Conservation (phyloP, 2,329 filamentous ascomycete genomes). For the Stylonectria norvegica region DNA sequence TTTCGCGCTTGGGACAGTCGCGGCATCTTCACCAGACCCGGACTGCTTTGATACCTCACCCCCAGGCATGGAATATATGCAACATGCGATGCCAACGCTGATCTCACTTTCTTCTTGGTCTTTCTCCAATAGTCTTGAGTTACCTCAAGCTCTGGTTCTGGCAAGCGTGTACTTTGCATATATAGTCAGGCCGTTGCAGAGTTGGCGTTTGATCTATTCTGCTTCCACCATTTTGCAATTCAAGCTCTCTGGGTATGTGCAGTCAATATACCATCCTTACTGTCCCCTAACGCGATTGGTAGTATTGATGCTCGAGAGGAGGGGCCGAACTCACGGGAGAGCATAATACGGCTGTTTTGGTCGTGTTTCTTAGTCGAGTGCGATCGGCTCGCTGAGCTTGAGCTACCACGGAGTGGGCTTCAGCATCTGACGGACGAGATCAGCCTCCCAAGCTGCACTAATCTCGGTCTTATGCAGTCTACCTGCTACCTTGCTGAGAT, state of each 20-base stretch:
- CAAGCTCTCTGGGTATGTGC: constrained; percentile 18
- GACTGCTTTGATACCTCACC: constrained; percentile 17
- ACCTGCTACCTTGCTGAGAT: constrained; percentile 33
- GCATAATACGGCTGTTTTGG: constrained; percentile 28
- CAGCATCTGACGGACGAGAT: constrained; percentile 31
- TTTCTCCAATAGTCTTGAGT: constrained; percentile 25
- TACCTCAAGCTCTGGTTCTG: constrained; percentile 30
- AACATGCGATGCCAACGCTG: constrained; percentile 28
- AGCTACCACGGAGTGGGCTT: constrained; percentile 31
- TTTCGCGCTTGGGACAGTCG: constrained; percentile 26
- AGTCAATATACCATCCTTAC: neutral
- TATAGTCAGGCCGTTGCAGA: constrained; percentile 31
- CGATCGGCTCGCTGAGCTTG: constrained; percentile 32
- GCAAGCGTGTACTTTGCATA: constrained; percentile 34
- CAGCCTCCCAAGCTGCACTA: constrained; percentile 25
- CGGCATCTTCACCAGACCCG: constrained; percentile 17
- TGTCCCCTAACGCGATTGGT: neutral
- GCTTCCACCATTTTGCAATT: constrained; percentile 31
- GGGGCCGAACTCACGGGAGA: constrained; percentile 16
- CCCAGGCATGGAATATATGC: constrained; percentile 31
- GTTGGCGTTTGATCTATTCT: constrained; percentile 32
- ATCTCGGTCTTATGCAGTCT: constrained; percentile 23
- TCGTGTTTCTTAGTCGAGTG: constrained; percentile 32
- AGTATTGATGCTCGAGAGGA: constrained; percentile 17
- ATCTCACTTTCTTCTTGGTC: constrained; percentile 28